These are phyloP conservation scores for Baorangia bicolor DNA, from an alignment of 768 basidiomycete species.

Conservation along the genomic window DNA sequence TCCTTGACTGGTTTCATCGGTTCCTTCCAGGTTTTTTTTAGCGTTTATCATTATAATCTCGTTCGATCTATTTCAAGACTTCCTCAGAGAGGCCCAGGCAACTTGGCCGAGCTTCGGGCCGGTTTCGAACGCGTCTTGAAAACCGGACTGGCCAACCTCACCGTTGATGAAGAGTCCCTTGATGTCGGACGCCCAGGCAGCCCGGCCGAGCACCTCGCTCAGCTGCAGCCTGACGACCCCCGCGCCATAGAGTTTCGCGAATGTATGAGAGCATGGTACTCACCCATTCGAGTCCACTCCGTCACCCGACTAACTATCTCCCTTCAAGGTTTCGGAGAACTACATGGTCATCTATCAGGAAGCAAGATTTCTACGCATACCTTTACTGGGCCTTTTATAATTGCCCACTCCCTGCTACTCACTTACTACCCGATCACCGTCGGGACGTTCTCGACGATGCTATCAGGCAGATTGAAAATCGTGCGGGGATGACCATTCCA, in stretches of 20 bases:
- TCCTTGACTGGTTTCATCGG: not conserved
- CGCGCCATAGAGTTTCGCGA: slow-evolving; percentile 74
- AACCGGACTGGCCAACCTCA: slow-evolving; percentile 57
- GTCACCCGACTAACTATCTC: not conserved
- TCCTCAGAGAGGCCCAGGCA: slow-evolving; percentile 43
- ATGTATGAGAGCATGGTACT: slow-evolving; percentile 55
- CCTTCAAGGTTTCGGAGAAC: slow-evolving; percentile 63
- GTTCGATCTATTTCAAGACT: slow-evolving; percentile 47
- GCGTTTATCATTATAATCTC: slow-evolving; percentile 59
- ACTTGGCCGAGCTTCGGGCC: slow-evolving; percentile 54
- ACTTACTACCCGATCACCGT: slow-evolving; percentile 46
- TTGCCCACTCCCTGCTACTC: slow-evolving; percentile 52
- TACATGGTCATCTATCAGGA: slow-evolving; percentile 70
- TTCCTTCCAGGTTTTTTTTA: slow-evolving; percentile 59
- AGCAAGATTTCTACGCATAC: slow-evolving; percentile 67
- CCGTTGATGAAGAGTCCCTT: slow-evolving; percentile 55
- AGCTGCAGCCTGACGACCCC: slow-evolving; percentile 61
- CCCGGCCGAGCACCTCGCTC: slow-evolving; percentile 56
- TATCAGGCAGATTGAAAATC: slow-evolving; percentile 63
- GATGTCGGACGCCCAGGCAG: slow-evolving; percentile 52
- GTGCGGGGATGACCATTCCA: slow-evolving; percentile 63
- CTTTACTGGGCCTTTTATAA: slow-evolving; percentile 85
- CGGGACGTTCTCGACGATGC: slow-evolving; percentile 55
- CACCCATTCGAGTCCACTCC: not conserved
- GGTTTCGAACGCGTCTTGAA: slow-evolving; percentile 64